A percentile compares a stretch with the other conserved stretches of the same genome.
These are phyloP conservation scores for Monilinia fructigena DNA, from an alignment of 2,329 filamentous ascomycete genomes.

Conservation along the genomic window DNA sequence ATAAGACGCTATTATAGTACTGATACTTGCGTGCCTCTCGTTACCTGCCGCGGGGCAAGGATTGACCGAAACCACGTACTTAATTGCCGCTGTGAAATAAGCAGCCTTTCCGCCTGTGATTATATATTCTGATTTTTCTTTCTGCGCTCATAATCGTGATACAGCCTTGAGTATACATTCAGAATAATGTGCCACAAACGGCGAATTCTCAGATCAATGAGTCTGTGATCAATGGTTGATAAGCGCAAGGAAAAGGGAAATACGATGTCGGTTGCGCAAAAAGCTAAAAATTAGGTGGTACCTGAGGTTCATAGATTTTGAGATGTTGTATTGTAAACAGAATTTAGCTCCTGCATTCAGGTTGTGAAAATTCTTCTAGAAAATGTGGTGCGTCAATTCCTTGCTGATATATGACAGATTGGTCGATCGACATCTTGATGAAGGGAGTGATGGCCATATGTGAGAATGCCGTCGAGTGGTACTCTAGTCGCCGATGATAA, in stretches of 20 bases:
- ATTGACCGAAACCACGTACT: background rate
- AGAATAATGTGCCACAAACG: slow-evolving; percentile 41
- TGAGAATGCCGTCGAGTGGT: slow-evolving; percentile 16
- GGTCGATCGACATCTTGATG: slow-evolving; percentile 43
- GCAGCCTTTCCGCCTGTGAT: background rate
- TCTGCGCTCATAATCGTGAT: background rate
- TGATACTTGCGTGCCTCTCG: background rate
- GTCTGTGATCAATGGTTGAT: slow-evolving; percentile 44
- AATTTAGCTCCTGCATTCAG: slow-evolving; percentile 36
- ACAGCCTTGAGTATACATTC: too few species aligned
- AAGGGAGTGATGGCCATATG: slow-evolving; percentile 64
- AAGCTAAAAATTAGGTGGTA: slow-evolving; percentile 48
- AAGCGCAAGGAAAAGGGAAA: slow-evolving; percentile 44
- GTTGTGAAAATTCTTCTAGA: slow-evolving; percentile 4
- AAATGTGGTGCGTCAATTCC: background rate
- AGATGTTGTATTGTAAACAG: slow-evolving; percentile 35
- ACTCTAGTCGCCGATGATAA: slow-evolving; percentile 13
- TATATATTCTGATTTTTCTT: background rate
- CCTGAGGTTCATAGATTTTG: slow-evolving; percentile 33
- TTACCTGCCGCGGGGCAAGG: background rate
- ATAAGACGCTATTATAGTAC: background rate
- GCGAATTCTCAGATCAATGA: slow-evolving; percentile 39
- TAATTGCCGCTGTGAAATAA: background rate
- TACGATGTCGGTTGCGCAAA: slow-evolving; percentile 45
- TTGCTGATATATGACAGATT: slow-evolving; percentile 22